Conservation (phyloP, 2,329 filamentous ascomycete species). For the Cladosporium cucumerinum region DNA sequence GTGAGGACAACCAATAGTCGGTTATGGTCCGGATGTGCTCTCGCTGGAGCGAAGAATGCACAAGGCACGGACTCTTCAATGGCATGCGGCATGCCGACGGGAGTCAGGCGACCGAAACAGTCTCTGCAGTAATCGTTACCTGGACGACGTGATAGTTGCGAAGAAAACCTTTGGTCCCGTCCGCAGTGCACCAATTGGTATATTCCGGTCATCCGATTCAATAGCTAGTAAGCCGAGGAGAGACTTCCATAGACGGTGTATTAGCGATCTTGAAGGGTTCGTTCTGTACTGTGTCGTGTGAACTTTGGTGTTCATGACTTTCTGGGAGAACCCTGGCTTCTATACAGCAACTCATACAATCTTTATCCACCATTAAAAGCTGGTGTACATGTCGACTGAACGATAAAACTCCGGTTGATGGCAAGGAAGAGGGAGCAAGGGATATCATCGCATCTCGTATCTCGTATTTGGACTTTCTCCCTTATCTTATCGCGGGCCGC, state of each 20-base stretch:
- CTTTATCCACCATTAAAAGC: not conserved
- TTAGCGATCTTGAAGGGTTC: not conserved
- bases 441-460: not conserved
- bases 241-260: not conserved
- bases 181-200: not conserved
- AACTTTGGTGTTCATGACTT: not conserved
- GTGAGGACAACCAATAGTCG: not conserved
- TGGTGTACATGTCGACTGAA: not conserved
- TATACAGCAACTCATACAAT: not conserved
- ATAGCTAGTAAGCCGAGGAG: not conserved
- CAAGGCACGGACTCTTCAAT: not conserved
- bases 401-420: not conserved
- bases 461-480: not conserved
- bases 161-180: too few species aligned
- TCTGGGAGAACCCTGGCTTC: not conserved
- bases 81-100: slow-evolving; percentile 2
- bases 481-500: slow-evolving; percentile 2
- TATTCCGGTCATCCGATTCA: not conserved
- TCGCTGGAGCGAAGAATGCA: not conserved
- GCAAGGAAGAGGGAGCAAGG: not conserved
- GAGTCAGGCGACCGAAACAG: not conserved
- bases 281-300: not conserved
- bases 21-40: not conserved
- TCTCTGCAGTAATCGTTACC: not conserved
- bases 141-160: not conserved